Conservation (phyloP, 331 rosid species). For the Dryas integrifolia region DNA sequence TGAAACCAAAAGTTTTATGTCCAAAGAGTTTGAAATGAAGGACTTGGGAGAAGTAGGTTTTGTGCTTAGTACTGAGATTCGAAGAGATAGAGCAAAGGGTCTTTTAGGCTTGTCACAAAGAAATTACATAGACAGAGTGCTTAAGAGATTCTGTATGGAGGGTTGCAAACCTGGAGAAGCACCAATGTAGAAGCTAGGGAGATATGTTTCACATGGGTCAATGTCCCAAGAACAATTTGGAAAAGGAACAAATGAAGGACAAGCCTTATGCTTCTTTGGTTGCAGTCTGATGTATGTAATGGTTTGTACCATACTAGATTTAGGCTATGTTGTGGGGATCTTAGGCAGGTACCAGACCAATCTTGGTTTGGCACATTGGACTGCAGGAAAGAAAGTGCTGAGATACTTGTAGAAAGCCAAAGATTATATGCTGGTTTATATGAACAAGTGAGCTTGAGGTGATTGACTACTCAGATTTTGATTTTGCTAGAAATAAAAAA, state of each 20-base stretch:
- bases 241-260: too few relatives aligned
- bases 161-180: too few relatives aligned
- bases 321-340: neutral
- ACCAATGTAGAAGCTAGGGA: too few relatives aligned
- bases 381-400: neutral
- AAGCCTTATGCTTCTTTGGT: too few relatives aligned
- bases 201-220: too few relatives aligned
- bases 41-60: neutral
- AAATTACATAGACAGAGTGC: neutral
- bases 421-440: neutral
- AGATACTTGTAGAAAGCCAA: neutral
- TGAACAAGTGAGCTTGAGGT: neutral
- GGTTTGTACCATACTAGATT: neutral
- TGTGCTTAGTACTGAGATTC: neutral
- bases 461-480: neutral
- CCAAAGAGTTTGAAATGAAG: neutral
- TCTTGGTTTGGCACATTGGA: neutral
- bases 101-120: neutral
- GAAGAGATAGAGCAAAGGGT: neutral
- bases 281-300: neutral
- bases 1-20: neutral
- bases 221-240: too few relatives aligned
- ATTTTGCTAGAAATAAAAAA: neutral
- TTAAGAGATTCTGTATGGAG: too few relatives aligned
- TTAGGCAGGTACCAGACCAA: neutral